Base-by-base conservation (phyloP, 352 stramenopile species). In the Peronospora belbahrii region DNA sequence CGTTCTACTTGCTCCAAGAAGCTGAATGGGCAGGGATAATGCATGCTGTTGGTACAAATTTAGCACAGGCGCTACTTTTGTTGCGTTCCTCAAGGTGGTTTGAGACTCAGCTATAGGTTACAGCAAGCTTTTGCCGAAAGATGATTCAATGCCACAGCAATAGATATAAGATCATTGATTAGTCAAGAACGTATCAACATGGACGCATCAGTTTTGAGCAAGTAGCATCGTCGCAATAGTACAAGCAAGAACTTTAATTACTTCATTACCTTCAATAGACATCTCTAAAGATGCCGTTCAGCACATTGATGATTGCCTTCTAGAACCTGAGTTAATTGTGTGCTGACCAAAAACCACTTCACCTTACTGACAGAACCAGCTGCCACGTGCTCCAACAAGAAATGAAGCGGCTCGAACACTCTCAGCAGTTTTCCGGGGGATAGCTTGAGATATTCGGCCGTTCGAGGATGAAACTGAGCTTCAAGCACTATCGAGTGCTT, bases 361-460 rank as follows among this genome's bases (percentile, higher is more conserved):
- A 46, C 35, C 9, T 6, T 18, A 45, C 27, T 52, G 19, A 42
- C 37, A 39, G 48, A 59, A 32, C 67, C 59, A 35, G 40, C 37
- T 14, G 65, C 48, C 33, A 40, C 31, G 22, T 50, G 15, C 18
- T 67, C 39, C 11, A 47, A 43, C 7, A 85, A 43, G 31, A 88
- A 77, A 36, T 82, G 67, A 48, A 83, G 71, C n/a, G 76, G 76
- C 33, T 66, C 62, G 18, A 72, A 85, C 19, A 88, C 56, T 70
- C 71, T 8, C 23, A 85, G 17, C 24, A 65, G 38, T 9, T 42
- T 56, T 18, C 55, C 59, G 3, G 44, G 34, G 9, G 35, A 42
- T 17, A 82, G 42, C 17, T 65, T 68, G 19, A 80, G 50, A 13
- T 50, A 52, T 8, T 64, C 27, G 2, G 49, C 50, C 4, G 55